phyloP scores from a whole-genome alignment of 202 grass and related monocot species.

The Hordeum pubiflorum region DNA sequence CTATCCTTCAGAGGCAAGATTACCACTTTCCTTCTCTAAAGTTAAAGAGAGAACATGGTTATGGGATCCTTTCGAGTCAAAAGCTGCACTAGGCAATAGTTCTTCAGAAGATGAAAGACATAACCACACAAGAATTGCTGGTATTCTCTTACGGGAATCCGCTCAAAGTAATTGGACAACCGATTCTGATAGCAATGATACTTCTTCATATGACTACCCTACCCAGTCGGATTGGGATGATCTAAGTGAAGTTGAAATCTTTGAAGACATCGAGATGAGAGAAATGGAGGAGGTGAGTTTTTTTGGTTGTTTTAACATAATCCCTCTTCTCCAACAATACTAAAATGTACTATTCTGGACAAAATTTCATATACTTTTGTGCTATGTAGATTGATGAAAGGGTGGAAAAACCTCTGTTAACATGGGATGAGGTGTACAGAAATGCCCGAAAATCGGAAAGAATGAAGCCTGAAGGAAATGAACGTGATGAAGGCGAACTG shows the following conservation, averaged over 20 bases:
- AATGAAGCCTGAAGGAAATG: slow-evolving; percentile 67
- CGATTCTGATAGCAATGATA: slow-evolving; percentile 41
- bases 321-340: slow-evolving; percentile 3
- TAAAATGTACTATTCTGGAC: slow-evolving; percentile 8
- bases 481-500: slow-evolving; percentile 89
- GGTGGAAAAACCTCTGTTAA: slow-evolving; percentile 62
- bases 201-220: slow-evolving; percentile 55
- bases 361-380: slow-evolving; percentile 12
- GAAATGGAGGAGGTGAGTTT: slow-evolving; percentile 81
- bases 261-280: slow-evolving; percentile 67
- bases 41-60: slow-evolving; percentile 74
- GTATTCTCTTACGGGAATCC: slow-evolving; percentile 51
- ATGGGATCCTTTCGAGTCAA: slow-evolving; percentile 66
- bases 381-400: slow-evolving; percentile 80
- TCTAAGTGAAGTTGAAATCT: slow-evolving; percentile 65
- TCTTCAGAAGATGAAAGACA: slow-evolving; percentile 22
- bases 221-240: slow-evolving; percentile 69
- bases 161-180: slow-evolving; percentile 35
- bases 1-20: slow-evolving; percentile 71
- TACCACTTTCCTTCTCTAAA: slow-evolving; percentile 59
- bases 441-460: slow-evolving; percentile 83
- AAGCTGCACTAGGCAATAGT: slow-evolving; percentile 38
- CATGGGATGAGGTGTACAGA: slow-evolving; percentile 92
- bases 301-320: slow-evolving; percentile 12
- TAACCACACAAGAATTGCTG: slow-evolving; percentile 26